Evolutionary conservation across 1,284 basidiomycete species (phyloP).

Genomic region (Chiua sp.): DNA sequence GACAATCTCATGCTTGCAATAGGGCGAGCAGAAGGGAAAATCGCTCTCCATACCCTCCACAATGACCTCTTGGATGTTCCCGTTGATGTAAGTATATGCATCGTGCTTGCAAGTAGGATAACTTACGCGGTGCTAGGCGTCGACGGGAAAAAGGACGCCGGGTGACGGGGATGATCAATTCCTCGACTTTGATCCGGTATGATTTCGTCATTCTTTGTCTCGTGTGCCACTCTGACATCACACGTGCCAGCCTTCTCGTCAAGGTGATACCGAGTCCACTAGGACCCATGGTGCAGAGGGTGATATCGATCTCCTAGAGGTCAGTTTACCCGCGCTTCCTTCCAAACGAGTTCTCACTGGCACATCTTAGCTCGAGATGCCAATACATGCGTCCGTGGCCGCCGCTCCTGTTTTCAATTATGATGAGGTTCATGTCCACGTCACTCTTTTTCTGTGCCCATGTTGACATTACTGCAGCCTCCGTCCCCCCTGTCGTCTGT

Average conservation of each 20-base stretch:
- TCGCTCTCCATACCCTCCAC: conserved; percentile 10
- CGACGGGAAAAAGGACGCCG: no score
- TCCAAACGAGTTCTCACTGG: neutral
- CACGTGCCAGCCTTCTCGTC: no score
- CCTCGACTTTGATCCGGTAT: no score
- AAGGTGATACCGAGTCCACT: neutral
- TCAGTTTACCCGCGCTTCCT: neutral
- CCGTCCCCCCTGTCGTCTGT: neutral
- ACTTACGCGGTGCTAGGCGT: no score
- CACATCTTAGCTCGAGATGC: neutral
- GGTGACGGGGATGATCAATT: no score
- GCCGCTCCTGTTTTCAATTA: neutral
- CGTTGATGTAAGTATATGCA: no score
- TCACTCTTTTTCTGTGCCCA: neutral
- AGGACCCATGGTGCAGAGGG: neutral
- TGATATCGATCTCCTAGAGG: neutral
- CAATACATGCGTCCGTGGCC: neutral
- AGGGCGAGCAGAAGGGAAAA: conserved; percentile 4
- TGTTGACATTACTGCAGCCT: neutral
- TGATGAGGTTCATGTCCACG: neutral
- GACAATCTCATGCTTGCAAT: conserved; percentile 9
- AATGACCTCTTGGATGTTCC: conserved; percentile 13
- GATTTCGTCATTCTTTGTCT: no score
- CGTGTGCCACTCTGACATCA: no score
- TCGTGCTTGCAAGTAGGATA: no score